Evolutionary conservation across 805 yeast genomes (phyloP), one percentile per base, ranked within the genome.

Genomic region (Candida namnaoensis): DNA sequence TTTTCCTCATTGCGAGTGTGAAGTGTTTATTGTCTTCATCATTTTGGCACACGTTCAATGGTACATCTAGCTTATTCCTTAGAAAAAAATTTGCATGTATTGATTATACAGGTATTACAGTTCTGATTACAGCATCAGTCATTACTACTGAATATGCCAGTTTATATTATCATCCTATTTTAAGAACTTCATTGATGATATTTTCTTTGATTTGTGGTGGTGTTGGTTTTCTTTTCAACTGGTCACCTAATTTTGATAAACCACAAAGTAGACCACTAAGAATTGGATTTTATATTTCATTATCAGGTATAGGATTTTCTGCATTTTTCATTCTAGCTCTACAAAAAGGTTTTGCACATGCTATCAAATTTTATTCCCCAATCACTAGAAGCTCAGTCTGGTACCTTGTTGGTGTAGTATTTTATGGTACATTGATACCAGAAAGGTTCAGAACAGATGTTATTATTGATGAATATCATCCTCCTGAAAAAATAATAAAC

Each of bases 21-120:
- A 76, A 80, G 49, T 93, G 98, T 59, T 66, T 91, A 44, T 44
- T 77, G 7, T 82, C 91, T 36, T 88, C 96, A 1, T 78, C 81
- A 3, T 64, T 82, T 35, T 91, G 97, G 97, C 99, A 91, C 62
- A 85, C 97, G 4, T 90, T 88, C 62, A 77, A 83, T 44, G 80
- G 88, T 46, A 84, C 88, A 48, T 77, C 91, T 14, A 72, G 72
- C 39, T 60, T 83, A 37, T 53, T 66, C 19, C 58, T 78, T 47
- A 74, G 96, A 57, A 71, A 80, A 48, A 74, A 78, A 41, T 87
- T 85, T 63, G 96, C 96, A 0, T 93, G 99, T 60, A 78, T 90
- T 36, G 99, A 91, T 65, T 91, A 91, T 61, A 82, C 95, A 7
- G 99, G 99, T 3, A 91, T 91, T 50, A 88, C 97, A 0, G 73